A percentile compares a stretch with the other conserved stretches of the same genome.
phyloP scores from a whole-genome alignment of 2,329 filamentous ascomycete species.

The Xylaria polymorpha region DNA sequence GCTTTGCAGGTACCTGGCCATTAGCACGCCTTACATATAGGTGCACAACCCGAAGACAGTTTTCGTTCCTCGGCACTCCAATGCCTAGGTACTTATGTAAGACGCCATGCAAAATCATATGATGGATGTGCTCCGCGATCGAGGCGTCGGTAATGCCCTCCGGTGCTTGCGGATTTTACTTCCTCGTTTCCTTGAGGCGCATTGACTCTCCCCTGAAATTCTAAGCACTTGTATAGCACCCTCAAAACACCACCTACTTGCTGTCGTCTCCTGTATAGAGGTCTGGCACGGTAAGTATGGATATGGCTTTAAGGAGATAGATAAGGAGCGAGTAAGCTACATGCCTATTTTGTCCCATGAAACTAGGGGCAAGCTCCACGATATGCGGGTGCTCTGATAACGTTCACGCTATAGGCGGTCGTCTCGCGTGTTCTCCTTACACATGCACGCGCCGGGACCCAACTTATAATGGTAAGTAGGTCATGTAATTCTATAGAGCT shows the following conservation, averaged over 20 bases:
- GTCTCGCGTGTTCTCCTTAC: background rate
- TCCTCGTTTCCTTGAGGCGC: background rate
- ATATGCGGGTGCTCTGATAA: background rate
- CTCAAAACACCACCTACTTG: background rate
- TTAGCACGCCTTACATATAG: constrained; percentile 5
- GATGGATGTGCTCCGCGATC: background rate
- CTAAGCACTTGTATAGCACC: background rate
- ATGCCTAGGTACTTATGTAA: constrained; percentile 5
- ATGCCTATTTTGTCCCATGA: background rate
- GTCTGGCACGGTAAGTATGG: background rate
- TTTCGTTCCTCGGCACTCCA: background rate
- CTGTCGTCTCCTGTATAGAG: background rate
- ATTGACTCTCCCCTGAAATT: background rate
- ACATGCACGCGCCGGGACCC: background rate
- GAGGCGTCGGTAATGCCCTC: background rate
- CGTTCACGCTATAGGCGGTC: background rate
- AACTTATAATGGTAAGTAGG: background rate
- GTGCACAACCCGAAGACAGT: background rate
- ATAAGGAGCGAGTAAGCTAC: background rate
- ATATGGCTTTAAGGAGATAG: background rate
- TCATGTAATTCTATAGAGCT: background rate
- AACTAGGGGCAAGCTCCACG: background rate
- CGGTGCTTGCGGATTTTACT: background rate
- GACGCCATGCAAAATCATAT: background rate
- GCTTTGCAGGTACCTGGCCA: constrained; percentile 4